These are phyloP conservation scores for Petrea volubilis DNA, from an alignment of 257 asterid genomes.

Conservation along the genomic window DNA sequence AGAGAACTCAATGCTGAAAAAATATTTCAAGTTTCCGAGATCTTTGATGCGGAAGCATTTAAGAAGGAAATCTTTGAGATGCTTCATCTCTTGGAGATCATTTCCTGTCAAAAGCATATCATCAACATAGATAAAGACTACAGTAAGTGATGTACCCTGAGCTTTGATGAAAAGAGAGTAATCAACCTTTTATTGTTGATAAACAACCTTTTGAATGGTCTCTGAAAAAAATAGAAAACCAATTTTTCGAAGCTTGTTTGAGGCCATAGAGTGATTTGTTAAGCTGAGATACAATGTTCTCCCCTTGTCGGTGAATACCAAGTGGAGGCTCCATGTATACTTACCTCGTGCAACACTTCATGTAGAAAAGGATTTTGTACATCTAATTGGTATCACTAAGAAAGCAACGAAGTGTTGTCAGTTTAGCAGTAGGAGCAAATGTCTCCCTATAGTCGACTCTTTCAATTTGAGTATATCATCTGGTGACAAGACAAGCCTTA, in stretches of 20 bases:
- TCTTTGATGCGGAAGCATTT: not conserved
- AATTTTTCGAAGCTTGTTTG: not conserved
- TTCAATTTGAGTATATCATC: conserved; percentile 9
- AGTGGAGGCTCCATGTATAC: conserved; percentile 16
- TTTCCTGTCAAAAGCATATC: not conserved
- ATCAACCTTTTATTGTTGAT: not conserved
- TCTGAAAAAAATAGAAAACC: not conserved
- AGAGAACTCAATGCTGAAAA: not conserved
- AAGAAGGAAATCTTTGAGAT: not conserved
- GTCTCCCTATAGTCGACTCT: not conserved
- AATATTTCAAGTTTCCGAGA: not conserved
- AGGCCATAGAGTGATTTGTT: not conserved
- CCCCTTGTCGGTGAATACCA: not conserved
- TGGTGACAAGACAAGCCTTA: not conserved
- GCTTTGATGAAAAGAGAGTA: no score
- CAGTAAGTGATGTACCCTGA: not conserved
- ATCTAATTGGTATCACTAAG: not conserved
- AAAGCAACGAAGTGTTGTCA: conserved; percentile 3
- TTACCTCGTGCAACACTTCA: not conserved
- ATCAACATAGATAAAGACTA: not conserved
- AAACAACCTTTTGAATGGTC: not conserved
- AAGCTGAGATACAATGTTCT: not conserved
- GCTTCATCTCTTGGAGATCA: not conserved
- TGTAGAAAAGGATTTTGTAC: not conserved
- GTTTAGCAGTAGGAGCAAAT: not conserved